Percentiles rank a stretch among this genome's conserved stretches.
phyloP scores from a whole-genome alignment of 2,329 filamentous ascomycete species.

The Cladorrhinum sp. region DNA sequence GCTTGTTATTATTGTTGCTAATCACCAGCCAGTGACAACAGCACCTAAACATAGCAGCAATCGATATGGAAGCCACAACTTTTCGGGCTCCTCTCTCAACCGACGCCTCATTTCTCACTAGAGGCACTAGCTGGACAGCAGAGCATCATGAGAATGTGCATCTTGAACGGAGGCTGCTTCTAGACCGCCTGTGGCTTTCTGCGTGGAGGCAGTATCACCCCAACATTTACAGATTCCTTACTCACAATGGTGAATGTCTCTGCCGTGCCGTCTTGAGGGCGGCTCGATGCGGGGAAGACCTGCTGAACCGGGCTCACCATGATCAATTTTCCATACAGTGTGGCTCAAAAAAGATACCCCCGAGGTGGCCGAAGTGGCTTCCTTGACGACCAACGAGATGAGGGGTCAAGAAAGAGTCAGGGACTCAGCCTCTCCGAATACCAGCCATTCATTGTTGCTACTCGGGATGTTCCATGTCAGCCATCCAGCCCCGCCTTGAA shows the following conservation, averaged over 20 bases:
- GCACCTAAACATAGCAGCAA: background rate
- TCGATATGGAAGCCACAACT: background rate
- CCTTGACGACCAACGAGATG: constrained; percentile 5
- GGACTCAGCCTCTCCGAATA: constrained; percentile 13
- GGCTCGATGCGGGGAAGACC: constrained; percentile 9
- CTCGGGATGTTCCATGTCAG: constrained; percentile 7
- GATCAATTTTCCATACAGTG: constrained; percentile 12
- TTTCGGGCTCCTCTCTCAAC: too few relatives aligned
- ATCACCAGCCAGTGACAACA: background rate
- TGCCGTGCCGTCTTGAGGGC: constrained; percentile 7
- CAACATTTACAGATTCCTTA: background rate
- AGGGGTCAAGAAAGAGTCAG: constrained; percentile 1
- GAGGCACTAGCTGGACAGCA: background rate
- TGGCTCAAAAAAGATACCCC: constrained; percentile 18
- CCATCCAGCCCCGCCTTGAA: constrained; percentile 14
- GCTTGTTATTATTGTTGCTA: background rate
- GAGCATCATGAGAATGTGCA: background rate
- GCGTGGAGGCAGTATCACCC: constrained; percentile 1
- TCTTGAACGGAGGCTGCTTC: background rate
- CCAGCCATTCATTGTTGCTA: constrained; percentile 9
- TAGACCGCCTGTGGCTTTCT: background rate
- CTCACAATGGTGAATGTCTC: constrained; percentile 3
- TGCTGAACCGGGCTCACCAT: constrained; percentile 2
- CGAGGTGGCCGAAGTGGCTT: constrained; percentile 9
- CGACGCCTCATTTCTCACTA: constrained; percentile 1